A percentile compares a stretch with the other conserved stretches of the same genome.
Evolutionary conservation across 2,329 filamentous ascomycete species (phyloP).

Genomic region (Trichoderma citrinoviride): DNA sequence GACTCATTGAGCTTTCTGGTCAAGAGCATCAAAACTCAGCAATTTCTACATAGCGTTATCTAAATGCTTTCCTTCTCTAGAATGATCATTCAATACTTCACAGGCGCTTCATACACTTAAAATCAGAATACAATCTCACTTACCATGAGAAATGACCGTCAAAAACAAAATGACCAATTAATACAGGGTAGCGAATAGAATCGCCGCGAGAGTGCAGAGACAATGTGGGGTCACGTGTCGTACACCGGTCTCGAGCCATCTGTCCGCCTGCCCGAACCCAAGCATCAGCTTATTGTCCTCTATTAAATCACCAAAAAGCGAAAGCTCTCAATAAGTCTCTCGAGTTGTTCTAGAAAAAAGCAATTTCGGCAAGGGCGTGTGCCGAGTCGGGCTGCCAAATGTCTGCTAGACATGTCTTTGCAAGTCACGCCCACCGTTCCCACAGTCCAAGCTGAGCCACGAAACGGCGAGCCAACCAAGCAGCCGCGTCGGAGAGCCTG

Average conservation of each 20-base stretch:
- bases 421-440: not conserved
- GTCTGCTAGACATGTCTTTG: conserved; percentile 8
- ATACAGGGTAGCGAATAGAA: not conserved
- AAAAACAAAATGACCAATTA: not conserved
- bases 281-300: not conserved
- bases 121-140: no score
- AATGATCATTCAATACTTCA: not conserved
- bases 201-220: no score
- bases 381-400: not conserved
- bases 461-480: not conserved
- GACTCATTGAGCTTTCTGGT: no score
- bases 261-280: not conserved
- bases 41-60: not conserved
- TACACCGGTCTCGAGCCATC: not conserved
- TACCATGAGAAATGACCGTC: no score
- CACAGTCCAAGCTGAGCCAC: not conserved
- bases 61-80: not conserved
- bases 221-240: not conserved
- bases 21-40: not conserved
- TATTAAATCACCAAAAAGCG: not conserved
- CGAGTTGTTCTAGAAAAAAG: not conserved
- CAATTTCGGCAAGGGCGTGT: not conserved
- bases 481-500: conserved; percentile 12
- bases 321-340: no score
- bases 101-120: not conserved